A percentile compares a stretch with the other conserved stretches of the same genome.
Conservation (phyloP, 768 basidiomycete genomes). For the Mrakia blollopis region DNA sequence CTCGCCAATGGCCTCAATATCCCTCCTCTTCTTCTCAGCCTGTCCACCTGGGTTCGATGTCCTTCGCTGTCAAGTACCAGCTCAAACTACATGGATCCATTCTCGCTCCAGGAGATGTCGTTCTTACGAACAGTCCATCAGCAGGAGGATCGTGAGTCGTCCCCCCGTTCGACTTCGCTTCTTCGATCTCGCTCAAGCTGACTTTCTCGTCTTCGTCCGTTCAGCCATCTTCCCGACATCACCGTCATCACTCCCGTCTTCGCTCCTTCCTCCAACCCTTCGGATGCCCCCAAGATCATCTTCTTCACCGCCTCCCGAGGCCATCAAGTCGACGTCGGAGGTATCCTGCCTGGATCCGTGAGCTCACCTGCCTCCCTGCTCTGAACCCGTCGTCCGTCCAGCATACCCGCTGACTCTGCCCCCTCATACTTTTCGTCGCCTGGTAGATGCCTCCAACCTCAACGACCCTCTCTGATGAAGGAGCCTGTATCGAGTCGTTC, state of each 20-base stretch:
- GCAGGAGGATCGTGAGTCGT: constrained; percentile 23
- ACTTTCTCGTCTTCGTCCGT: background rate
- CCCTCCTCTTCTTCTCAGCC: constrained; percentile 25
- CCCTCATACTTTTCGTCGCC: no score
- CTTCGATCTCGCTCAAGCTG: background rate
- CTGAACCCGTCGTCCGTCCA: no score
- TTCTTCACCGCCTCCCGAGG: constrained; percentile 34
- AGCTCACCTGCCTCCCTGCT: background rate
- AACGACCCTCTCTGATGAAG: constrained; percentile 37
- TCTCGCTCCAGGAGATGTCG: constrained; percentile 36
- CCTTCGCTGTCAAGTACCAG: constrained; percentile 36
- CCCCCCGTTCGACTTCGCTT: background rate
- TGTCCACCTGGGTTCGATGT: constrained; percentile 37
- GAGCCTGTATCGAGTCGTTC: constrained; percentile 36
- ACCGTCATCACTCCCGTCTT: constrained; percentile 38
- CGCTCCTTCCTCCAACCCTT: constrained; percentile 17
- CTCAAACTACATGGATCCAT: constrained; percentile 25
- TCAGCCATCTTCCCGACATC: constrained; percentile 34
- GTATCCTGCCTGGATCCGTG: constrained; percentile 36
- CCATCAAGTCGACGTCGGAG: constrained; percentile 33
- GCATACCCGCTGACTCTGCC: no score
- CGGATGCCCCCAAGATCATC: constrained; percentile 27
- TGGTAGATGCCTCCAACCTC: constrained; percentile 35
- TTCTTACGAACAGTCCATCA: constrained; percentile 36
- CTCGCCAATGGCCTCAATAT: no score